Base-by-base conservation (phyloP, 2,329 filamentous ascomycete genomes). In the Acrocalymma vagum region DNA sequence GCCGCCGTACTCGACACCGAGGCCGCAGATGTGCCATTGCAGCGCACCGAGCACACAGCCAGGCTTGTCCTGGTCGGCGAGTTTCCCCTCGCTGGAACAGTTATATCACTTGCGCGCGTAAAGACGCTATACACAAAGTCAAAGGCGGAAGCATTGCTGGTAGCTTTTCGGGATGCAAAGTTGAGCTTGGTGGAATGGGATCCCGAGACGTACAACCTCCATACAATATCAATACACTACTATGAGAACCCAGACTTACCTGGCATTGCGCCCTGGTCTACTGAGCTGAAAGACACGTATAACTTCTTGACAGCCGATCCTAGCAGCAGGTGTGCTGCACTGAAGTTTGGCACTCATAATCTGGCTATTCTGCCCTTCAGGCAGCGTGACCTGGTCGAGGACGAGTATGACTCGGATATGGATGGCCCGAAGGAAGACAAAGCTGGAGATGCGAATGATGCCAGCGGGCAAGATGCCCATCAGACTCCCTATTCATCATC, bases 171-270 rank as follows among this genome's bases (percentile, higher is more conserved):
- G 63, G 91, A 96, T 72, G 94, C 94, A 27, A 96, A 96, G 73
- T 80, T 97, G 63, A 95, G 89, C 70, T 78, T 99, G 69, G 80
- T 96, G 40, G 90, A 96, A 74, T 99, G 94, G 94, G 90, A 97
- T 66, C 85, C 90, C 7, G 84, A 87, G 65, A 84, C 83, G 54
- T 80, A 88, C 70, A 82, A 83, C 35, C 85, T 97, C 58, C 85
- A 87, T 58, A 97, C 93, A 37, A 83, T 94, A 50, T 97, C 93
- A 35, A 93, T 99, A 60, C 94, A 99, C 75, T 97, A 92, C 78
- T 99, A 97, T 73, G 94, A 99, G 70, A 89, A 94, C 67, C 92
- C 96, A 63, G 92, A 96, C 65, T 77, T 93, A 48, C 84, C 87
- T 53, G 85, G 87, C 37, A 59, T 62, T 56, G 87, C 84, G 49